Evolutionary conservation across 257 asterid species (phyloP).

Genomic region (Penstemon newberryi): DNA sequence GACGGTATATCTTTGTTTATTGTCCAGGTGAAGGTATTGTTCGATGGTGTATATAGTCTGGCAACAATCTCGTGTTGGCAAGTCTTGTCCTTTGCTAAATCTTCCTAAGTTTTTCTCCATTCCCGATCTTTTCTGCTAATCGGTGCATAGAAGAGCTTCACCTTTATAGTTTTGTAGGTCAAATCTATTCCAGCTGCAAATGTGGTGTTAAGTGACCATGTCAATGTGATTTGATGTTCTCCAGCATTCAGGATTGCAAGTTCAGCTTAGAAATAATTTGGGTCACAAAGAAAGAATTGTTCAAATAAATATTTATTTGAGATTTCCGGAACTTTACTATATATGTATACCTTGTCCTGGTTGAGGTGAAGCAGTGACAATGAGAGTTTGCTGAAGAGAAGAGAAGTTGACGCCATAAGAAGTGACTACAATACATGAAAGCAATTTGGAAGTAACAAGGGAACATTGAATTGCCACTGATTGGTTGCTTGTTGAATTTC

Average conservation of each 20-base stretch:
- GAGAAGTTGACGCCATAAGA: constrained; percentile 32
- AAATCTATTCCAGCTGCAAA: constrained; percentile 23
- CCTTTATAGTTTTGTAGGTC: constrained; percentile 19
- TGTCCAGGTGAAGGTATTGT: constrained; percentile 24
- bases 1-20: constrained; percentile 31
- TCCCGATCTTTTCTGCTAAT: constrained; percentile 33
- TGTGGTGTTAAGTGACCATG: constrained; percentile 29
- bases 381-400: constrained; percentile 29
- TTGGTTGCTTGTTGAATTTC: neutral
- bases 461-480: constrained; percentile 18
- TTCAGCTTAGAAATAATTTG: no score
- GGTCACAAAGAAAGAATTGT: no score
- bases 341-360: constrained; percentile 31
- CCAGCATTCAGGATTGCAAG: constrained; percentile 31
- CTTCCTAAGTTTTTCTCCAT: constrained; percentile 33
- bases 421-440: constrained; percentile 37
- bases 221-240: constrained; percentile 23
- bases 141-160: constrained; percentile 37
- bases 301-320: no score
- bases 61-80: constrained; percentile 26
- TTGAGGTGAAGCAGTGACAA: constrained; percentile 36
- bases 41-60: constrained; percentile 13
- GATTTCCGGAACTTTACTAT: no score
- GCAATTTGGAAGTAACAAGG: constrained; percentile 17
- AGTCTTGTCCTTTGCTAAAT: constrained; percentile 30